Evolutionary conservation across 768 basidiomycete genomes (phyloP), one percentile per base, ranked within the genome.

Genomic region (Hysterangium stoloniferum): DNA sequence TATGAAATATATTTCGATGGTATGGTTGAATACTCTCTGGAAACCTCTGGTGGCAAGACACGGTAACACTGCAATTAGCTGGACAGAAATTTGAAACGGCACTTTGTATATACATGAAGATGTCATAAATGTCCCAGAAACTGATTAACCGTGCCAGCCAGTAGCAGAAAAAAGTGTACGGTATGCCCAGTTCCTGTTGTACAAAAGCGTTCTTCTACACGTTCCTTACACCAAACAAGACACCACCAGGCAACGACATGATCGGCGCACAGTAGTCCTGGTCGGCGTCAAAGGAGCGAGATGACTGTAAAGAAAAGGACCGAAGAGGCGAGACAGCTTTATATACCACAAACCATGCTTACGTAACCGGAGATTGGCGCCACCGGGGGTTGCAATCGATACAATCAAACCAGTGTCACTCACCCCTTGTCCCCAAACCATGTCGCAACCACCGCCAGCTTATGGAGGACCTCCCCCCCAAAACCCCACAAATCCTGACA

Each of bases 91-190:
- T n/a, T n/a, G n/a, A n/a, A n/a, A n/a, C n/a, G n/a, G n/a, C n/a
- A n/a, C n/a, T n/a, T 8, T 13, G 37, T 17, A 38, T 38, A n/a
- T 15, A 38, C 3, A 19, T 13, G 8, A 45, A 45, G 8, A 45
- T 6, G 28, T 22, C 20, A 28, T 15, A 34, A 13, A 27, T 48
- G 47, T 48, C 33, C 32, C 47, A 48, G 34, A 25, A 38, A 36
- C 31, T 36, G 47, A 48, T 48, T 48, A 27, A 27, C 33, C 47
- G 41, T 42, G 47, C 47, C 22, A 19, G 24, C 47, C 47, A 48
- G 47, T 48, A 12, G 22, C 19, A 38, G 6, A 32, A 48, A 48
- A 36, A 48, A 48, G 47, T 36, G 37, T 27, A 48, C 47, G 47
- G 33, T 34, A 48, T 48, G 47, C 47, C 47, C 47, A 48, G 47